Percentiles rank a stretch among this genome's conserved stretches.
These are phyloP conservation scores for Microcyclospora tardicrescens DNA, from an alignment of 2,329 filamentous ascomycete species.

Conservation along the genomic window DNA sequence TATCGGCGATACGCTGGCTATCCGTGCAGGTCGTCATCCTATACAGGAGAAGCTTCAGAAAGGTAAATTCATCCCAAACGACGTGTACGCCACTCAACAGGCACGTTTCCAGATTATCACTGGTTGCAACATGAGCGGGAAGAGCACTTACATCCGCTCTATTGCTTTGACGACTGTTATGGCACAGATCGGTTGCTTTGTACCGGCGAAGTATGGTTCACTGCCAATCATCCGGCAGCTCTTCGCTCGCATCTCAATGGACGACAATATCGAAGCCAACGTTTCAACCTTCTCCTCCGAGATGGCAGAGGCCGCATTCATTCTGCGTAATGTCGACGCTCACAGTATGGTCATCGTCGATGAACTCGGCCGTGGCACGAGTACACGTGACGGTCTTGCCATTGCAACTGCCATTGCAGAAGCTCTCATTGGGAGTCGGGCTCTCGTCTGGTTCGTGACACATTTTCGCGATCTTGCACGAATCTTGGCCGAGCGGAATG, in stretches of 20 bases:
- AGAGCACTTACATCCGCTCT: slow-evolving; percentile 85
- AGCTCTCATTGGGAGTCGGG: slow-evolving; percentile 62
- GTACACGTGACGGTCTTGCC: slow-evolving; percentile 72
- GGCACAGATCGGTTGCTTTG: slow-evolving; percentile 85
- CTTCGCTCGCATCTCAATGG: slow-evolving; percentile 75
- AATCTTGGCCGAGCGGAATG: slow-evolving; percentile 60
- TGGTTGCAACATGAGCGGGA: slow-evolving; percentile 96
- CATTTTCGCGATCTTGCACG: slow-evolving; percentile 76
- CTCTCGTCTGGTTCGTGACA: slow-evolving; percentile 83
- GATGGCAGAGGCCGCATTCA: slow-evolving; percentile 93
- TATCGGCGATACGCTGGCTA: slow-evolving; percentile 53
- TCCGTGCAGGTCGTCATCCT: slow-evolving; percentile 65
- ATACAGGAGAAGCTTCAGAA: slow-evolving; percentile 61
- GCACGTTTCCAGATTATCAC: slow-evolving; percentile 86
- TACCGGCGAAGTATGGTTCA: slow-evolving; percentile 72
- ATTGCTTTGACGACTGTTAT: slow-evolving; percentile 78
- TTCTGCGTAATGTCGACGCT: slow-evolving; percentile 67
- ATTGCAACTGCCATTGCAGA: slow-evolving; percentile 87
- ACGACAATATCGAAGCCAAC: slow-evolving; percentile 81
- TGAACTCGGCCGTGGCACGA: slow-evolving; percentile 83
- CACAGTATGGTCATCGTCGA: slow-evolving; percentile 61
- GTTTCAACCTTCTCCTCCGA: slow-evolving; percentile 88
- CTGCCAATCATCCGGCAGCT: slow-evolving; percentile 71
- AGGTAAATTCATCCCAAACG: slow-evolving; percentile 69
- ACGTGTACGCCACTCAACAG: slow-evolving; percentile 71